These are phyloP conservation scores for Blepharisma japonicum DNA, from an alignment of 73 alveolate species.

Conservation along the genomic window DNA sequence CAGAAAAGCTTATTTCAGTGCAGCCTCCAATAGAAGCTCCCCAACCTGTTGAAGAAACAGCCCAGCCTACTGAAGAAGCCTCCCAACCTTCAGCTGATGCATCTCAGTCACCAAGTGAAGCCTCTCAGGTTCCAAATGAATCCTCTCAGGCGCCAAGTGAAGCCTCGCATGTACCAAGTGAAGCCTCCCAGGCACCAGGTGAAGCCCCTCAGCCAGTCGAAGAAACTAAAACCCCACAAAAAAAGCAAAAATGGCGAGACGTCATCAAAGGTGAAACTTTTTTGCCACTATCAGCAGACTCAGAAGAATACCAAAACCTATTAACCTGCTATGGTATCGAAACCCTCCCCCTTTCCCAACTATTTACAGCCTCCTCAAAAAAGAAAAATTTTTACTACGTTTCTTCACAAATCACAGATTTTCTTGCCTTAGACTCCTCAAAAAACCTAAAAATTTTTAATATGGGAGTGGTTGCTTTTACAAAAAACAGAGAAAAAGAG, in stretches of 20 bases:
- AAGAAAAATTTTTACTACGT: conserved; percentile 68
- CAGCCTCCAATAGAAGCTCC: conserved; percentile 23
- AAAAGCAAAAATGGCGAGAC: not conserved
- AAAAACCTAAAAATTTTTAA: conserved; percentile 53
- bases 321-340: conserved; percentile 67
- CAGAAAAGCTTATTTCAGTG: conserved; percentile 47
- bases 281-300: conserved; percentile 42
- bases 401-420: conserved; percentile 53
- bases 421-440: conserved; percentile 51
- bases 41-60: not conserved
- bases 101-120: too few species aligned
- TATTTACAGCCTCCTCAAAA: conserved; percentile 55
- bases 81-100: too few species aligned
- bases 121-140: too few species aligned
- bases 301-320: conserved; percentile 69
- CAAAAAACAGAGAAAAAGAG: conserved; percentile 56
- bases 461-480: conserved; percentile 75
- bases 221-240: not conserved
- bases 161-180: too few species aligned
- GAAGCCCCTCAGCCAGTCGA: conserved; percentile 16
- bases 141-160: too few species aligned
- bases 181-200: too few species aligned
- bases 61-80: not conserved
- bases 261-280: conserved; percentile 24
- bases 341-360: conserved; percentile 60